phyloP scores from a whole-genome alignment of 1,139 yeast species.

The Kazachstania sp. region DNA sequence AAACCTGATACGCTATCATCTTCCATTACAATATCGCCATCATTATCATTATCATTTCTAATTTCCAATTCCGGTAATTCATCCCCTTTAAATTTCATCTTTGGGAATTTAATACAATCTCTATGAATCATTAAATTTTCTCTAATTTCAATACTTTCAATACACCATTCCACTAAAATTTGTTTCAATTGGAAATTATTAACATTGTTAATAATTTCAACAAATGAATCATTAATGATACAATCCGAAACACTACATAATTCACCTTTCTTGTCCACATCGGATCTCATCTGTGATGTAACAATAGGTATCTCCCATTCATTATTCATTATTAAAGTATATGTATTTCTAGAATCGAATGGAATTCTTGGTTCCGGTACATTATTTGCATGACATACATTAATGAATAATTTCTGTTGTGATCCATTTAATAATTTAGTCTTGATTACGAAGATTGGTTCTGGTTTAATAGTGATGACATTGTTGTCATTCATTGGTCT shows the following conservation, averaged over 20 bases:
- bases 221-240: conserved; percentile 53
- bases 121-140: conserved; percentile 34
- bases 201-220: conserved; percentile 48
- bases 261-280: conserved; percentile 61
- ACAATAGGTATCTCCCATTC: conserved; percentile 82
- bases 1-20: conserved; percentile 3
- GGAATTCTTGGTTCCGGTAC: conserved; percentile 52
- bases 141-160: conserved; percentile 58
- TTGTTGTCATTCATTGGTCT: conserved; percentile 5
- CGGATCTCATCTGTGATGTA: conserved; percentile 46
- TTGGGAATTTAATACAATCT: conserved; percentile 42
- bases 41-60: conserved; percentile 9
- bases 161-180: conserved; percentile 38
- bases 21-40: not conserved
- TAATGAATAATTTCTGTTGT: conserved; percentile 65
- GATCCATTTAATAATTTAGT: conserved; percentile 14
- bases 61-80: conserved; percentile 8
- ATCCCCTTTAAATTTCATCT: conserved; percentile 54
- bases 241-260: conserved; percentile 66
- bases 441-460: conserved; percentile 24
- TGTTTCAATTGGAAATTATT: conserved; percentile 37
- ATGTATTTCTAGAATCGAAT: conserved; percentile 50
- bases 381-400: conserved; percentile 56
- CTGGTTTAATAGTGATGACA: conserved; percentile 15
- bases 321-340: conserved; percentile 58